Base-by-base conservation (phyloP, 495 filamentous ascomycete genomes). In the Aspergillus taichungensis region DNA sequence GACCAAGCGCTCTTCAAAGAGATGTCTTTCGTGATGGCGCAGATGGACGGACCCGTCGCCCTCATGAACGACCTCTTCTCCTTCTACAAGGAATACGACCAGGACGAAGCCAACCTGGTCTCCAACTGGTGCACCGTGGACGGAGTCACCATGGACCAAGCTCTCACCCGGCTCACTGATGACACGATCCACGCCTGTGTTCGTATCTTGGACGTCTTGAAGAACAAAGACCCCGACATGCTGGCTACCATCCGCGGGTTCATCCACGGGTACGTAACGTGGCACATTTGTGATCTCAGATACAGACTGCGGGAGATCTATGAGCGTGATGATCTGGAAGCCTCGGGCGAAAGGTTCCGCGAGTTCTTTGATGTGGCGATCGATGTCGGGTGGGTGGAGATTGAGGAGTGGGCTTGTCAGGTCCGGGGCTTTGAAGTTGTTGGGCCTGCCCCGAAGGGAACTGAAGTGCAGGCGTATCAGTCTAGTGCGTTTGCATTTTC, bases 11-110 rank as follows among this genome's bases (percentile, higher is more conserved):
- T 24, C 18, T 24, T 24, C 18, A 24, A 24, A 28, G 40, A 42
- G 30, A 42, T 42, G 6, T 30, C 40, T 7, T n/a, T 30, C 10
- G 40, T 30, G 28, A 30, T 42, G 9, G 27, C 27, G 9, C 27
- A 30, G 27, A 42, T 42, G 40, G 40, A 31, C 12, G 32, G 32
- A 11, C 32, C 28, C n/a, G 32, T 42, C 6, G 40, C 32, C 13
- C 32, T n/a, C 27, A 13, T 42, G 3, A 42, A 42, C 28, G 40
- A 42, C 4, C 27, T 42, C 1, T 13, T 32, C 3, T 42, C 40
- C n/a, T 42, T 42, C 28, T 42, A 42, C 12, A 42, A 42, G 8
- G 40, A 42, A 8, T 42, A 30, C 30, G 27, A 42, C 10, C 40
- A 30, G 9, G 40, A 42, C 11, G 11, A 42, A 9, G 32, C 28